Percentiles rank a stretch among this genome's conserved stretches.
Evolutionary conservation across 305 asterid genomes (phyloP).

Genomic region (Coffea humblotiana): DNA sequence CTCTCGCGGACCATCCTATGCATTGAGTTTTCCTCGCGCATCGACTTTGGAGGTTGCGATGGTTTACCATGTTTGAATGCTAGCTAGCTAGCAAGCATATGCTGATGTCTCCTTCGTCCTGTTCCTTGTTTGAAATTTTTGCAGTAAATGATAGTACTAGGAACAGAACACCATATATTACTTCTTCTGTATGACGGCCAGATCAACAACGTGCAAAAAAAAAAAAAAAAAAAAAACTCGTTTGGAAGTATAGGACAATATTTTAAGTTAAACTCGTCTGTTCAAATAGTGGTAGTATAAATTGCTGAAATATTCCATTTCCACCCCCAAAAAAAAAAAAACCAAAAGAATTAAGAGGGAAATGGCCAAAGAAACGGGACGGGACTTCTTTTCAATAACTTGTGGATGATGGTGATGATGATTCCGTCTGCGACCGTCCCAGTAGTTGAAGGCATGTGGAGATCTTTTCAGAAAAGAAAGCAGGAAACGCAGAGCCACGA

Average conservation of each 20-base stretch:
- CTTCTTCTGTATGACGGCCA: too few relatives aligned
- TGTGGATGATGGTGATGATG: not conserved
- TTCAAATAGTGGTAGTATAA: too few relatives aligned
- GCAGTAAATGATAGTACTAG: conserved; percentile 28
- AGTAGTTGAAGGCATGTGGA: not conserved
- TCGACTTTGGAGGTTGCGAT: conserved; percentile 92
- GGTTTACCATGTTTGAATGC: conserved; percentile 72
- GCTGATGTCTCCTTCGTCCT: not conserved
- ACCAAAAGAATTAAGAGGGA: not conserved
- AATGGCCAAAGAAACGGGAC: not conserved
- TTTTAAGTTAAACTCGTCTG: not conserved
- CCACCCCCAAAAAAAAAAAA: not conserved
- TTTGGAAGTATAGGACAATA: not conserved
- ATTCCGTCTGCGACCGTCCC: not conserved
- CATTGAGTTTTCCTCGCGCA: conserved; percentile 73
- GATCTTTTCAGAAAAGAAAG: not conserved
- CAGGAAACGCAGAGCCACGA: not conserved
- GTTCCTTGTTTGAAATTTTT: conserved; percentile 11
- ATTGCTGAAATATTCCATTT: not conserved
- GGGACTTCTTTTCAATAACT: not conserved
- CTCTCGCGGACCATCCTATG: conserved; percentile 68
- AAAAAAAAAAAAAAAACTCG: not conserved
- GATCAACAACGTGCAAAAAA: too few relatives aligned
- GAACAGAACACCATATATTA: too few relatives aligned
- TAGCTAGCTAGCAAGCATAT: not conserved